These are phyloP conservation scores for Thamnidium elegans DNA, from an alignment of 192 early-diverging fungal genomes.

Conservation along the genomic window DNA sequence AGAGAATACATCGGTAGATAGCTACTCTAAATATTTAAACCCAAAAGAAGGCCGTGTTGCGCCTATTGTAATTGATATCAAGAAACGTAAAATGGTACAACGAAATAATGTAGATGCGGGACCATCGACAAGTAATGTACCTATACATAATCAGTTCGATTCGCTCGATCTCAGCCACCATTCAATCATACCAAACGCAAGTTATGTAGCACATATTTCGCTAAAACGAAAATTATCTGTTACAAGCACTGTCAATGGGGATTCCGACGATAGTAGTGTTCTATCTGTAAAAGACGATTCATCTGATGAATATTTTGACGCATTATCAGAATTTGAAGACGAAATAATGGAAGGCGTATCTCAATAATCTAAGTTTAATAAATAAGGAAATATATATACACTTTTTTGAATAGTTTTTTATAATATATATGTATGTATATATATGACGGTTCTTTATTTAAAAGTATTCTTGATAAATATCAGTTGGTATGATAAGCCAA, in stretches of 20 bases:
- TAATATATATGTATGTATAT: not conserved
- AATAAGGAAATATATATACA: not conserved
- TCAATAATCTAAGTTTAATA: not conserved
- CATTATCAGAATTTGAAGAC: constrained; percentile 8
- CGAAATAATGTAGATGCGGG: not conserved
- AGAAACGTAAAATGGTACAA: constrained; percentile 1
- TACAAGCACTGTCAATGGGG: not conserved
- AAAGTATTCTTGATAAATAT: not conserved
- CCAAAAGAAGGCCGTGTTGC: not conserved
- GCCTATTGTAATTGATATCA: not conserved
- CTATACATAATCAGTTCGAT: not conserved
- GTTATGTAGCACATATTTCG: constrained; percentile 7
- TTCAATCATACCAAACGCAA: constrained; percentile 2
- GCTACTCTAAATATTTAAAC: constrained; percentile 1
- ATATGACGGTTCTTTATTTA: not conserved
- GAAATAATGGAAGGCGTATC: not conserved
- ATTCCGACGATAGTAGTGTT: not conserved
- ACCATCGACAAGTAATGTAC: not conserved
- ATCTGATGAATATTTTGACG: not conserved
- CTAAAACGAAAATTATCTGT: not conserved
- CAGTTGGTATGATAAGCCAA: not conserved
- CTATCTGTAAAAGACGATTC: not conserved
- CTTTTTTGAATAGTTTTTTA: not conserved
- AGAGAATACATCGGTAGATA: not conserved
- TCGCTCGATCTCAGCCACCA: constrained; percentile 5